Evolutionary conservation across 2,329 filamentous ascomycete species (phyloP).

Genomic region (Ceratocystis ficicola): DNA sequence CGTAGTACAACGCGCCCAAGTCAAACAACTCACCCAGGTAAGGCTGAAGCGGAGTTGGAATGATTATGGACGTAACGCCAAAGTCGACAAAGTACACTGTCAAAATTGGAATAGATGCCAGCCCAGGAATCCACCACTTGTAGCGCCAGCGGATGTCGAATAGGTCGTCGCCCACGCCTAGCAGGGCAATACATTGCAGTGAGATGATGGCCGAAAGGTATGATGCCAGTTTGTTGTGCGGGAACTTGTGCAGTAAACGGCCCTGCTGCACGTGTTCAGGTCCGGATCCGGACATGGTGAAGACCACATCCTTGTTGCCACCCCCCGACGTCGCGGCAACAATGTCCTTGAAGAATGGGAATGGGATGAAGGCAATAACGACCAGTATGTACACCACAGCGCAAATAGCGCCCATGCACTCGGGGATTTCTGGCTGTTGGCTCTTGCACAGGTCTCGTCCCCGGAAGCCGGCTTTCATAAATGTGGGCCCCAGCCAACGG

Average conservation of each 20-base stretch:
- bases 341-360: slow-evolving; percentile 97
- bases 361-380: slow-evolving; percentile 86
- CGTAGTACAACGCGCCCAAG: slow-evolving; percentile 74
- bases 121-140: slow-evolving; percentile 94
- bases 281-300: slow-evolving; percentile 40
- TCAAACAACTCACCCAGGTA: slow-evolving; percentile 79
- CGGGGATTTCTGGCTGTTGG: slow-evolving; percentile 65
- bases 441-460: slow-evolving; percentile 73
- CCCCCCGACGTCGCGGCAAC: slow-evolving; percentile 88
- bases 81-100: slow-evolving; percentile 98
- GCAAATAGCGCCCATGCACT: slow-evolving; percentile 91
- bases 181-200: slow-evolving; percentile 76
- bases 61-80: slow-evolving; percentile 87
- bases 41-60: slow-evolving; percentile 71
- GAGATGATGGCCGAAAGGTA: slow-evolving; percentile 91
- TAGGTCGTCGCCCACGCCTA: slow-evolving; percentile 88
- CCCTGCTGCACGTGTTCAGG: slow-evolving; percentile 57
- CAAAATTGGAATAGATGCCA: slow-evolving; percentile 84
- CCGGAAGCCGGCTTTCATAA: slow-evolving; percentile 77
- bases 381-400: slow-evolving; percentile 83
- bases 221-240: slow-evolving; percentile 90
- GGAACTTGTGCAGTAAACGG: slow-evolving; percentile 79
- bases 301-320: slow-evolving; percentile 76
- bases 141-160: slow-evolving; percentile 98
- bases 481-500: slow-evolving; percentile 81